A percentile compares a stretch with the other conserved stretches of the same genome.
These are phyloP conservation scores for Ilex aquifolium DNA, from an alignment of 257 asterid genomes.

Conservation along the genomic window DNA sequence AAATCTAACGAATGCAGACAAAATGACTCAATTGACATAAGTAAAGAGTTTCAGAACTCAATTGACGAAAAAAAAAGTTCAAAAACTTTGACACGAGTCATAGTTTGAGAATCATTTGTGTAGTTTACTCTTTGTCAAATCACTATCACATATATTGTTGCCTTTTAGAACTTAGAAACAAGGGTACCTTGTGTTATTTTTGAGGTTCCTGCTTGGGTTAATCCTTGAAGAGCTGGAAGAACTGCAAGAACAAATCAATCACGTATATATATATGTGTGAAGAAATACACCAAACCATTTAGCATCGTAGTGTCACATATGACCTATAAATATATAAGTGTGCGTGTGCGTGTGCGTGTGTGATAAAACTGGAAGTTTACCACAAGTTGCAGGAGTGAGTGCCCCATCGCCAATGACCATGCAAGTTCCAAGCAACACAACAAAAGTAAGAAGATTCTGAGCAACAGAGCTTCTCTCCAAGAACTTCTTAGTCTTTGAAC, in stretches of 20 bases:
- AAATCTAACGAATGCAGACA: too few relatives aligned
- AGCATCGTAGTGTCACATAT: background rate
- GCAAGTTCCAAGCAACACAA: conserved; percentile 68
- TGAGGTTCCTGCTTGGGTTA: conserved; percentile 52
- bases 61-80: background rate
- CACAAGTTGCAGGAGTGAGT: conserved; percentile 76
- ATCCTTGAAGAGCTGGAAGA: conserved; percentile 75
- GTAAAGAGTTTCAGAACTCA: background rate
- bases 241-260: conserved; percentile 23
- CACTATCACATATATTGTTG: too few relatives aligned
- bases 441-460: conserved; percentile 38
- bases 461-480: conserved; percentile 41
- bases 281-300: background rate
- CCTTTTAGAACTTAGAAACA: background rate
- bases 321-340: background rate
- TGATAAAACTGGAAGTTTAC: conserved; percentile 15
- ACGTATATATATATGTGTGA: background rate
- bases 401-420: conserved; percentile 88
- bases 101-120: too few relatives aligned
- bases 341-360: background rate
- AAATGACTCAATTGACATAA: too few relatives aligned
- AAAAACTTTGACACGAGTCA: too few relatives aligned
- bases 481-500: conserved; percentile 39
- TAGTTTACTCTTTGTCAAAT: too few relatives aligned
- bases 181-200: conserved; percentile 54